Percentiles rank a stretch among this genome's conserved stretches.
phyloP scores from a whole-genome alignment of 2,329 filamentous ascomycete species.

The Apiospora kogelbergensis region DNA sequence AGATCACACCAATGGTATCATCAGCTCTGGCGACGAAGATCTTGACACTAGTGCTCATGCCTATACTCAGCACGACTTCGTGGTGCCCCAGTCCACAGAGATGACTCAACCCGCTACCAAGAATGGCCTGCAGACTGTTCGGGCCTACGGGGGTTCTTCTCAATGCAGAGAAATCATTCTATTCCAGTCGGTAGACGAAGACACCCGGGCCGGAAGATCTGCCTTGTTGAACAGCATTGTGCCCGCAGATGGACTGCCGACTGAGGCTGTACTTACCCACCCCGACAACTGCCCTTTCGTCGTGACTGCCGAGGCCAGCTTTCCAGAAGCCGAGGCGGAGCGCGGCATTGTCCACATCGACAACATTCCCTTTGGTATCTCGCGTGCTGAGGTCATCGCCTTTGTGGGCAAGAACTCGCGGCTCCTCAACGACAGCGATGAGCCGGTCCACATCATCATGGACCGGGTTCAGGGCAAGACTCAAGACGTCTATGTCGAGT shows the following conservation, averaged over 20 bases:
- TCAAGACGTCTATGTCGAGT: constrained; percentile 45
- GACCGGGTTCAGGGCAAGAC: constrained; percentile 47
- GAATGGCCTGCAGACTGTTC: background rate
- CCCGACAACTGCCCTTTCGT: constrained; percentile 46
- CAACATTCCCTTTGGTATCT: constrained; percentile 46
- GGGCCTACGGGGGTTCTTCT: background rate
- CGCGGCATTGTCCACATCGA: constrained; percentile 48
- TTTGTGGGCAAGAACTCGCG: constrained; percentile 43
- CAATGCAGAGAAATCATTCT: background rate
- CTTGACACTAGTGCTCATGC: background rate
- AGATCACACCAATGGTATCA: background rate
- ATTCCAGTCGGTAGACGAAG: constrained; percentile 15
- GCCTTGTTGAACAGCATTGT: constrained; percentile 38
- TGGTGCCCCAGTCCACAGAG: background rate
- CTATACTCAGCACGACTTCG: background rate
- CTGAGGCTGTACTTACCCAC: constrained; percentile 34
- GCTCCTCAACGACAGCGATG: constrained; percentile 39
- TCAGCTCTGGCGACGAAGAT: background rate
- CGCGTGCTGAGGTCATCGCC: constrained; percentile 41
- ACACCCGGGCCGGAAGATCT: constrained; percentile 33
- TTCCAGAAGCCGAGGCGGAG: constrained; percentile 29
- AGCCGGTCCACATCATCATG: constrained; percentile 49
- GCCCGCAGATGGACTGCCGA: constrained; percentile 34
- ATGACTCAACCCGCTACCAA: background rate
- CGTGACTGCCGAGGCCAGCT: constrained; percentile 30